Percentiles rank a stretch among this genome's conserved stretches.
phyloP scores from a whole-genome alignment of 1,284 basidiomycete genomes.

The Microbotryum silenes-acaulis region DNA sequence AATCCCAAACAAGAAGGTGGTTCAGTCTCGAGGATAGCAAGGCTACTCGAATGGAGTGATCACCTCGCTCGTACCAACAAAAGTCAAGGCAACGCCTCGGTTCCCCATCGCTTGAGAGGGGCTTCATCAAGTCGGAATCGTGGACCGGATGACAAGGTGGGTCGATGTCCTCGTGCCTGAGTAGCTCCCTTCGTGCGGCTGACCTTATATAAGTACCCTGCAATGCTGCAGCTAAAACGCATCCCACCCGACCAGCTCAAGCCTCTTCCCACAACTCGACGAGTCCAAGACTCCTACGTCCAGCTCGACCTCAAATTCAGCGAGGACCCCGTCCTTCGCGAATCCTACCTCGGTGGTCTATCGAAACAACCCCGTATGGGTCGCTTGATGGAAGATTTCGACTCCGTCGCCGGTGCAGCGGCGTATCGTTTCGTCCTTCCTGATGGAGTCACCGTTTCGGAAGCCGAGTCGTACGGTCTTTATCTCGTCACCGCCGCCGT shows the following conservation, averaged over 20 bases:
- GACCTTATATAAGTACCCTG: too few species aligned
- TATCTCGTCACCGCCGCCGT: constrained; percentile 44
- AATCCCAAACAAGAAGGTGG: too few species aligned
- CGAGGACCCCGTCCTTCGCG: constrained; percentile 35
- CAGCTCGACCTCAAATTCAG: constrained; percentile 39
- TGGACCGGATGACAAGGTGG: too few species aligned
- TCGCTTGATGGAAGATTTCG: constrained; percentile 41
- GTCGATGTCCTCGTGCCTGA: too few species aligned
- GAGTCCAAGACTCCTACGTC: constrained; percentile 36
- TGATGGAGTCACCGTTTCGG: constrained; percentile 29
- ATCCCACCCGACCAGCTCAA: background rate
- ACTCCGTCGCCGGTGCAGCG: constrained; percentile 38
- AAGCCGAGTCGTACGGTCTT: constrained; percentile 35
- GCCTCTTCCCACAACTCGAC: constrained; percentile 5
- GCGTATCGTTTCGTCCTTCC: constrained; percentile 41
- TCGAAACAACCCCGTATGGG: constrained; percentile 38
- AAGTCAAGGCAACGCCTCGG: too few species aligned
- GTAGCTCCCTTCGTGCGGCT: too few species aligned
- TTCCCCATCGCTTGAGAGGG: too few species aligned
- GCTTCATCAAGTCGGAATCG: too few species aligned
- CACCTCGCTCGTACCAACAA: too few species aligned
- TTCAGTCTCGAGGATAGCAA: too few species aligned
- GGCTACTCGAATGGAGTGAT: too few species aligned
- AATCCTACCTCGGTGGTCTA: constrained; percentile 40
- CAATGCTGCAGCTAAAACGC: too few species aligned